Evolutionary conservation across 208 protist genomes (phyloP), one percentile per base, ranked within the genome.

Genomic region (Trichomonas tenax): DNA sequence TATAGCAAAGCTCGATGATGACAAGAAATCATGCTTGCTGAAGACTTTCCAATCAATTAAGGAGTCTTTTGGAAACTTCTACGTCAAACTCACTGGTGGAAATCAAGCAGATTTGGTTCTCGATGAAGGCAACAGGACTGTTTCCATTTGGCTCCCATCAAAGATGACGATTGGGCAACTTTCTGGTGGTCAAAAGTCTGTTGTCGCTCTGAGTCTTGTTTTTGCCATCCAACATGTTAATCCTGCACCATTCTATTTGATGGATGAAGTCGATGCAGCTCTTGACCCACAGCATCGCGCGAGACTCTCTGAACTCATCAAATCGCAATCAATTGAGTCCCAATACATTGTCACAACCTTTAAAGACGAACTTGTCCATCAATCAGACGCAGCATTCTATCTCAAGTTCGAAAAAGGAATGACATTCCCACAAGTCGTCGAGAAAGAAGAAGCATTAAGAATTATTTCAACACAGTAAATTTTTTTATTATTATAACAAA

Each of bases 281-380:
- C 40, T 96, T 23, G 89, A 96, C 44, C 15, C 15, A n/a, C 14
- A 96, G 44, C 51, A 96, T 38, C 6, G 89, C 40, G 3, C 9
- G 36, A 45, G 0, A 41, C 26, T 96, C 1, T 40, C 46, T 17
- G 38, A 72, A 31, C 10, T 96, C 0, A 96, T 96, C 17, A n/a
- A 72, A 96, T 48, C 34, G 0, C 1, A 36, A 41, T 15, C 9
- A 72, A 34, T 81, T 23, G 0, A 2, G 51, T 17, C 48, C 2
- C 89, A 96, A 96, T 41, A 63, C 41, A 96, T 96, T 41, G 17
- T 96, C 14, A 96, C 89, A 21, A 96, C 89, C 41, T 96, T 96
- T 31, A 51, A 72, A 45, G 38, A 38, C 4, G 89, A 96, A 36
- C 10, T 96, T 51, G 21, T 96, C 11, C 36, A 90, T 23, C 31